These are phyloP conservation scores for Sporothrix sp. DNA, from an alignment of 2,329 filamentous ascomycete genomes.

Conservation along the genomic window DNA sequence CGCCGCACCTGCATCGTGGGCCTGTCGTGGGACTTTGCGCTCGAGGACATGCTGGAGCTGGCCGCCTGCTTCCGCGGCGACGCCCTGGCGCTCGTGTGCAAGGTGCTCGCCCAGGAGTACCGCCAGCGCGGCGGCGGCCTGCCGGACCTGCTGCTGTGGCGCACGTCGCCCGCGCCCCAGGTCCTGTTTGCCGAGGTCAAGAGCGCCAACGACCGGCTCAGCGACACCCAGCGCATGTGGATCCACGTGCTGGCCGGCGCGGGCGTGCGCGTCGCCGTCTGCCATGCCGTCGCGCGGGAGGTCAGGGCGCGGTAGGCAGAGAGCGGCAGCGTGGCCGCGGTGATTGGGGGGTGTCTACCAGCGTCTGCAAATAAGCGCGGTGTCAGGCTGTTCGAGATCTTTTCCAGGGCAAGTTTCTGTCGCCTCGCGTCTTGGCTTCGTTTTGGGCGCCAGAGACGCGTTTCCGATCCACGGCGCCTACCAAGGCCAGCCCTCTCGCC, in stretches of 20 bases:
- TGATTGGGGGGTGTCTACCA: background rate
- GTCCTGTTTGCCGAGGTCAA: slow-evolving; percentile 69
- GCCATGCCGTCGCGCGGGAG: slow-evolving; percentile 43
- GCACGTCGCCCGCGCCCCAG: slow-evolving; percentile 26
- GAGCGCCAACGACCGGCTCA: slow-evolving; percentile 82
- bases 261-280: slow-evolving; percentile 78
- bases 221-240: slow-evolving; percentile 93
- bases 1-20: slow-evolving; percentile 79
- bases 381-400: no score
- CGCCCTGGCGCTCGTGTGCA: slow-evolving; percentile 75
- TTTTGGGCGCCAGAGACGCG: no score
- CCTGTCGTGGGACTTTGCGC: slow-evolving; percentile 78
- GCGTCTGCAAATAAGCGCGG: background rate
- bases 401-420: no score
- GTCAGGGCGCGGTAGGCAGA: background rate
- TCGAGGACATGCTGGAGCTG: slow-evolving; percentile 71
- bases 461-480: no score
- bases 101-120: slow-evolving; percentile 94
- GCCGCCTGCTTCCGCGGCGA: slow-evolving; percentile 68
- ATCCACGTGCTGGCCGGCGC: slow-evolving; percentile 85
- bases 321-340: background rate
- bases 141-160: slow-evolving; percentile 89
- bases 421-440: no score
- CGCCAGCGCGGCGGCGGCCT: slow-evolving; percentile 75
- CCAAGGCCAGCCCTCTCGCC: no score